A percentile compares a stretch with the other conserved stretches of the same genome.
Evolutionary conservation across 2,329 filamentous ascomycete species (phyloP).

Genomic region (Ascochyta lentis): DNA sequence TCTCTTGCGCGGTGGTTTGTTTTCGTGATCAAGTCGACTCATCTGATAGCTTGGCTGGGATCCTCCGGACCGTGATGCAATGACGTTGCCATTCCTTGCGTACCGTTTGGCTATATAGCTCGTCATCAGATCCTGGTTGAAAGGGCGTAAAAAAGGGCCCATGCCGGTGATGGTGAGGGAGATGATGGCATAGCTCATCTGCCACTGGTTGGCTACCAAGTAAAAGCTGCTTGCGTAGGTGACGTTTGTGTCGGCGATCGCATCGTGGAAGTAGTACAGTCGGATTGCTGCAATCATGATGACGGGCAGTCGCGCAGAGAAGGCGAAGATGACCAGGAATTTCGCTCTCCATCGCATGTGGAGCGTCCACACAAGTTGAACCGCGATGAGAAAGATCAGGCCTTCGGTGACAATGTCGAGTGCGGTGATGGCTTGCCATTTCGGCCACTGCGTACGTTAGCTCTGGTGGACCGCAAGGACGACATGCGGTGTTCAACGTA

Average conservation of each 20-base stretch:
- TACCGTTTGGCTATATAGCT: conserved; percentile 25
- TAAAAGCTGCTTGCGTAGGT: conserved; percentile 32
- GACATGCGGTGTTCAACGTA: conserved; percentile 13
- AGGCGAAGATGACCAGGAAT: conserved; percentile 37
- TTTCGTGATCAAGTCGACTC: conserved; percentile 6
- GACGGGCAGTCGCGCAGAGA: conserved; percentile 39
- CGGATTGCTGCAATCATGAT: conserved; percentile 36
- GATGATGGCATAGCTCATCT: conserved; percentile 48
- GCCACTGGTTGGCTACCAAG: conserved; percentile 42
- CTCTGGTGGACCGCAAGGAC: neutral
- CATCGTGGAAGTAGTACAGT: conserved; percentile 33
- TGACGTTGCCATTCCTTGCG: conserved; percentile 16
- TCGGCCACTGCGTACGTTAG: conserved; percentile 30
- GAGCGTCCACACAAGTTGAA: conserved; percentile 34
- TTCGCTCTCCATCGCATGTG: conserved; percentile 39
- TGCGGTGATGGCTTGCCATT: conserved; percentile 38
- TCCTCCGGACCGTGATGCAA: conserved; percentile 9
- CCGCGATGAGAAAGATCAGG: conserved; percentile 37
- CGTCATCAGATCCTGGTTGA: conserved; percentile 32
- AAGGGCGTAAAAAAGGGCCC: conserved; percentile 43
- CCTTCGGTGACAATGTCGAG: conserved; percentile 39
- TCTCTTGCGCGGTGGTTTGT: neutral
- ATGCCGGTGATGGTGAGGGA: conserved; percentile 41
- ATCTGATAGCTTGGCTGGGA: conserved; percentile 12
- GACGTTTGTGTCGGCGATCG: conserved; percentile 21